Conservation (phyloP, 1,284 basidiomycete genomes). For the Leccinum fuscescens region DNA sequence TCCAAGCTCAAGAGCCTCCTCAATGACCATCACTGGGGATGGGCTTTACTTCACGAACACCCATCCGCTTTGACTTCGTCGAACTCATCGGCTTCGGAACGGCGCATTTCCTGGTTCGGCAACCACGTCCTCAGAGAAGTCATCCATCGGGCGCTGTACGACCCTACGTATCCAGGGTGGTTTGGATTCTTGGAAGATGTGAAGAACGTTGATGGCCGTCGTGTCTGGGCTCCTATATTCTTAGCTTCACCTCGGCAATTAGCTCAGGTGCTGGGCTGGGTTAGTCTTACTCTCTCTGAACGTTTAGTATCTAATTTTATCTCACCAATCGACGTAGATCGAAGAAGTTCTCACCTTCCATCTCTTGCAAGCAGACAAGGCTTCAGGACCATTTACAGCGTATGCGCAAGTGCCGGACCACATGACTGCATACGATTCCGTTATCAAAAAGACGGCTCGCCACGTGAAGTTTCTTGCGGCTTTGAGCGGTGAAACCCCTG, state of each 20-base stretch:
- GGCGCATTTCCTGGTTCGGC: neutral
- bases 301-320: neutral
- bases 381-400: neutral
- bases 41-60: neutral
- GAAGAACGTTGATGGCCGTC: neutral
- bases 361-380: neutral
- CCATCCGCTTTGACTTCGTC: neutral
- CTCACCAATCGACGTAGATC: neutral
- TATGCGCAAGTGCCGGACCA: neutral
- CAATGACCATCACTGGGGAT: neutral
- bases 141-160: neutral
- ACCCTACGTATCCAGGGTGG: neutral
- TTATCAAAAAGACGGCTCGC: neutral
- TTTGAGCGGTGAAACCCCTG: neutral
- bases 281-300: neutral
- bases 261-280: neutral
- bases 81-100: no score
- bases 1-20: neutral
- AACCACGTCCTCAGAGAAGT: neutral
- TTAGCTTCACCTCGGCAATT: neutral
- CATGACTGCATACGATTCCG: neutral
- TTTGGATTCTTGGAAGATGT: neutral
- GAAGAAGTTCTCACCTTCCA: neutral
- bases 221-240: neutral
- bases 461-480: neutral